Base-by-base conservation (phyloP, 495 filamentous ascomycete species). In the Penicillium manginii region DNA sequence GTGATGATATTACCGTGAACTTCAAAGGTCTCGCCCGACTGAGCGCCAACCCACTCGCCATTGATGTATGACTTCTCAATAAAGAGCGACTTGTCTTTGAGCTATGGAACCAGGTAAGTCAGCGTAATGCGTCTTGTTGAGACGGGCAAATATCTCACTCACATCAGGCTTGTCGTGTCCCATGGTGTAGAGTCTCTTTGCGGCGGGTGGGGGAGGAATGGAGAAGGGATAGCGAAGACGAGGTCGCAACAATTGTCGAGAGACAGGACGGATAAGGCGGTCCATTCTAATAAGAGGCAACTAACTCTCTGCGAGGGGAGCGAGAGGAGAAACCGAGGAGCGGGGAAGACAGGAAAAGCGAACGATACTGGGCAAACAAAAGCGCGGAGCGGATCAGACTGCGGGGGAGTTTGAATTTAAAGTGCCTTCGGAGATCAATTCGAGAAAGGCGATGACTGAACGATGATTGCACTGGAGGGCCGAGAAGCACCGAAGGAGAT, bases 1-100 rank as follows among this genome's bases (percentile, higher is more conserved):
- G 19, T 17, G 40, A 43, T 43, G 40, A 31, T 57, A 29, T 47
- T 78, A 89, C 88, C 89, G 59, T 84, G 77, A 32, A 93, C 88
- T 52, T 91, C 83, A 64, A 96, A 96, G 19, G 89, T 93, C 72
- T 91, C 84, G 46, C 87, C 87, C 1, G 89, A 91, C 61, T 83
- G 78, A 39, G 91, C 86, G 53, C 78, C 81, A 48, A 94, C 80
- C 88, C 90, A 96, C 77, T 92, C 84, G 63, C 91, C 91, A 73
- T 96, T 91, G 62, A 96, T 86, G 66, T 92, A 96, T 60, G 83
- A 86, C 61, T 91, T 89, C 58, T 89, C 76, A 70, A 91, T 92
- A 66, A 96, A 85, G 22, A 96, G 84, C 4, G 90, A 91, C 26
- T 83, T 82, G 64, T 96, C 92, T 75, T 88, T 92, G 65, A 96